Conservation (phyloP, 2,329 filamentous ascomycete genomes). For the Coniochaeta sp. region DNA sequence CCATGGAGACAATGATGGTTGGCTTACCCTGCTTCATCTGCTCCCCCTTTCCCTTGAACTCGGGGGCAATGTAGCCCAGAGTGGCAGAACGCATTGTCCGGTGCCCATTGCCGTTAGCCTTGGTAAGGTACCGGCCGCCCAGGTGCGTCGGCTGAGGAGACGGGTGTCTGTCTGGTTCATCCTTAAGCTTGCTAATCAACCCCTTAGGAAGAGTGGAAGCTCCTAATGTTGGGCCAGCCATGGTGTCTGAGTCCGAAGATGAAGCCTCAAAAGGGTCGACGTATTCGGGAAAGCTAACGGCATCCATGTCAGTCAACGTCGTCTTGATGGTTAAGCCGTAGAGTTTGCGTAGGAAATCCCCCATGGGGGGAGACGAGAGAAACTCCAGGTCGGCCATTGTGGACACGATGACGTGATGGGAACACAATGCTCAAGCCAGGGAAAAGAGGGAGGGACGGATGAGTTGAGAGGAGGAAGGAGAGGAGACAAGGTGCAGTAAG, state of each 20-base stretch:
- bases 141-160: constrained; percentile 86
- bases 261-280: constrained; percentile 22
- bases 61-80: constrained; percentile 88
- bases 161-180: constrained; percentile 53
- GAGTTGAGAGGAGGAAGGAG: background rate
- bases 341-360: constrained; percentile 14
- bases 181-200: constrained; percentile 21
- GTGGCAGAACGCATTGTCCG: constrained; percentile 80
- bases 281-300: constrained; percentile 25
- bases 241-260: constrained; percentile 16
- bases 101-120: constrained; percentile 51
- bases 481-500: too few relatives aligned
- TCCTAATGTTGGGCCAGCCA: constrained; percentile 20
- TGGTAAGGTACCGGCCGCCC: constrained; percentile 34
- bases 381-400: constrained; percentile 15
- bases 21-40: constrained; percentile 77
- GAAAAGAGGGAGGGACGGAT: background rate
- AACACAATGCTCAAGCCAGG: background rate
- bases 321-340: constrained; percentile 22
- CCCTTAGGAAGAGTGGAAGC: constrained; percentile 13
- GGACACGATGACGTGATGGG: background rate
- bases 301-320: constrained; percentile 17
- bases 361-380: constrained; percentile 7
- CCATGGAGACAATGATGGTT: background rate
- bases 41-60: constrained; percentile 85